These are phyloP conservation scores for Aspergillus sp. DNA, from an alignment of 2,329 filamentous ascomycete species.

Conservation along the genomic window DNA sequence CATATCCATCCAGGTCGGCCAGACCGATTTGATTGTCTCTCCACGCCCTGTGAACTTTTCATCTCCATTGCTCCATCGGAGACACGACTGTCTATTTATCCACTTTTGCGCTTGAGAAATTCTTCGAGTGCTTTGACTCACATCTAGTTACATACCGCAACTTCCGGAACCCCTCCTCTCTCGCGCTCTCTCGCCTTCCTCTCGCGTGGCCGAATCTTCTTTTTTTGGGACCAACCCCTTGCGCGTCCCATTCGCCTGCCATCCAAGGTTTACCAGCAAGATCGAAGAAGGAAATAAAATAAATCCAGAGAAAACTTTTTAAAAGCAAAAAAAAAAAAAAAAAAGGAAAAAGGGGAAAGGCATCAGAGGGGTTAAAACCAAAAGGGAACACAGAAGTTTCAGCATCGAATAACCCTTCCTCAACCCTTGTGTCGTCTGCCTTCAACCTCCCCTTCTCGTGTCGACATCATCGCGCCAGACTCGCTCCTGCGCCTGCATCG, in stretches of 20 bases:
- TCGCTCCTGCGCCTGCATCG: constrained; percentile 15
- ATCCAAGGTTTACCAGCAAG: no score
- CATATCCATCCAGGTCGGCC: not conserved
- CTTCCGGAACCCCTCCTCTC: constrained; percentile 12
- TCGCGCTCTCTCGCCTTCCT: constrained; percentile 10
- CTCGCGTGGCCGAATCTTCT: constrained; percentile 16
- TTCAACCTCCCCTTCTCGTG: constrained; percentile 2
- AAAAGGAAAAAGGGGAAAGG: no score
- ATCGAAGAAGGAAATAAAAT: constrained; percentile 3
- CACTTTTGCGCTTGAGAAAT: not conserved
- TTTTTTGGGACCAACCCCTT: not conserved
- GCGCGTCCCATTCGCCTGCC: no score
- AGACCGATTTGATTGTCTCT: not conserved
- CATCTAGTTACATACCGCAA: constrained; percentile 18
- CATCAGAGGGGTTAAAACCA: no score
- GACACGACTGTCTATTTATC: not conserved
- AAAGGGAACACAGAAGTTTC: no score
- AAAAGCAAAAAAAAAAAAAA: no score
- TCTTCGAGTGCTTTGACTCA: no score
- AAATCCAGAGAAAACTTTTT: not conserved
- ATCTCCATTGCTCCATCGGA: not conserved
- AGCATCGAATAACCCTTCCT: not conserved
- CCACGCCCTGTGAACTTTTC: not conserved
- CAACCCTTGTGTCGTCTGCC: constrained; percentile 6
- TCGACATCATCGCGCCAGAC: constrained; percentile 13